Evolutionary conservation across 768 basidiomycete species (phyloP).

Genomic region (Auriscalpium orientale): DNA sequence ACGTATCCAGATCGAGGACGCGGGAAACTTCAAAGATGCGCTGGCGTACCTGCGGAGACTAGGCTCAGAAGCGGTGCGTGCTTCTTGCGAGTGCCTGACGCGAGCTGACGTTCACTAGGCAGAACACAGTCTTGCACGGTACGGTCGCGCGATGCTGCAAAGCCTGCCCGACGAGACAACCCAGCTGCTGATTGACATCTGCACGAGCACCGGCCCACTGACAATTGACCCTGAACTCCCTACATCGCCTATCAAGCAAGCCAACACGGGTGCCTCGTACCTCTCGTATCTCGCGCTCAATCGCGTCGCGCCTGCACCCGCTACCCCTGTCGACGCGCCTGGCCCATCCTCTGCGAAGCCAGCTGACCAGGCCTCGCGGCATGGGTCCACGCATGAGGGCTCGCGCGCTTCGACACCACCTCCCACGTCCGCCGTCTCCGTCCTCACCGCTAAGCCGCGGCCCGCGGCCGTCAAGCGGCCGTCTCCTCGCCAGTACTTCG

Average conservation of each 20-base stretch:
- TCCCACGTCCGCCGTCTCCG: slow-evolving; percentile 15
- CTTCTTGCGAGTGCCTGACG: background rate
- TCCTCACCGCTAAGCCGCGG: slow-evolving; percentile 11
- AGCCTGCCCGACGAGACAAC: slow-evolving; percentile 86
- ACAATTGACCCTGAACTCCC: slow-evolving; percentile 30
- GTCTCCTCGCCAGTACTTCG: slow-evolving; percentile 83
- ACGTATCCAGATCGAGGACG: slow-evolving; percentile 91
- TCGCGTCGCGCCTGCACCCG: slow-evolving; percentile 35
- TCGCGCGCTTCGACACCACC: slow-evolving; percentile 23
- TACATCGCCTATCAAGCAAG: slow-evolving; percentile 21
- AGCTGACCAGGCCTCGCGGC: slow-evolving; percentile 22
- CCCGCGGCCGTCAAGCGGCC: slow-evolving; percentile 43
- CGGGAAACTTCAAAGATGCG: slow-evolving; percentile 73
- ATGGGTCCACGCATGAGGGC: slow-evolving; percentile 30
- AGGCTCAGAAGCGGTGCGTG: slow-evolving; percentile 70
- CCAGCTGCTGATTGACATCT: slow-evolving; percentile 84
- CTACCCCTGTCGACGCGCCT: slow-evolving; percentile 22
- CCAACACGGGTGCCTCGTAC: slow-evolving; percentile 47
- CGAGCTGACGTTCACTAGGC: slow-evolving; percentile 42
- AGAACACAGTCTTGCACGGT: slow-evolving; percentile 77
- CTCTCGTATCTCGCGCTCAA: slow-evolving; percentile 76
- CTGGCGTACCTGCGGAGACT: slow-evolving; percentile 71
- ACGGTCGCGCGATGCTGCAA: slow-evolving; percentile 80
- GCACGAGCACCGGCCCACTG: slow-evolving; percentile 56
- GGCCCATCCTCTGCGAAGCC: slow-evolving; percentile 11